A percentile compares a stretch with the other conserved stretches of the same genome.
These are phyloP conservation scores for Bolboschoenoplectus hybrid DNA, from an alignment of 202 grass and related monocot species.

Conservation along the genomic window DNA sequence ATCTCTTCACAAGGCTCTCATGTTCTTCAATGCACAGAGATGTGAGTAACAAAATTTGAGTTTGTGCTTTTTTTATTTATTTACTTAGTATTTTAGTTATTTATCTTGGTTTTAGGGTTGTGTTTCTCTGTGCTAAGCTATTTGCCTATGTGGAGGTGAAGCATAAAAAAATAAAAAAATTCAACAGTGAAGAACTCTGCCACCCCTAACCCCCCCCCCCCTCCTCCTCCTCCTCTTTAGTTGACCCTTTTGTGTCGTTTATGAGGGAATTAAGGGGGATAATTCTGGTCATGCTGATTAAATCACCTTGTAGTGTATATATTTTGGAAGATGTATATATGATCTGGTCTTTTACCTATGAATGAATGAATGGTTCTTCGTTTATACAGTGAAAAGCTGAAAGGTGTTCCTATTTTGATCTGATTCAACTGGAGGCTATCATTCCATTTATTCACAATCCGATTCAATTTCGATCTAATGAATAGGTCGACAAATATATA, in stretches of 20 bases:
- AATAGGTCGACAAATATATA: neutral
- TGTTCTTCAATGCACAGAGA: conserved; percentile 96
- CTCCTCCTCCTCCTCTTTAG: neutral
- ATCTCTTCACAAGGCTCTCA: conserved; percentile 86
- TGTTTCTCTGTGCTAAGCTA: neutral
- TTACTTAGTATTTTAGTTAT: neutral
- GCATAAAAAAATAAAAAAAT: neutral
- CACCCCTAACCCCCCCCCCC: neutral
- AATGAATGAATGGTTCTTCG: neutral
- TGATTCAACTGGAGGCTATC: neutral
- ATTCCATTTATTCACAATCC: neutral
- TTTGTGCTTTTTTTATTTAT: neutral
- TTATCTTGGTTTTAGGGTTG: neutral
- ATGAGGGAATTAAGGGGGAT: neutral
- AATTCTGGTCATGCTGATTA: neutral
- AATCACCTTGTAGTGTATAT: neutral
- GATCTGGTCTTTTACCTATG: neutral
- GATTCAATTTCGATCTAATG: neutral
- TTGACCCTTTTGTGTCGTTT: neutral
- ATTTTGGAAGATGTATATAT: neutral
- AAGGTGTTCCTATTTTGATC: neutral
- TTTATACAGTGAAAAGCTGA: neutral
- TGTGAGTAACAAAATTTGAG: conserved; percentile 46
- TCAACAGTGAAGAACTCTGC: neutral
- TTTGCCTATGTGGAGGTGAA: neutral